phyloP scores from a whole-genome alignment of 768 basidiomycete genomes.

The Mycena haematopus region DNA sequence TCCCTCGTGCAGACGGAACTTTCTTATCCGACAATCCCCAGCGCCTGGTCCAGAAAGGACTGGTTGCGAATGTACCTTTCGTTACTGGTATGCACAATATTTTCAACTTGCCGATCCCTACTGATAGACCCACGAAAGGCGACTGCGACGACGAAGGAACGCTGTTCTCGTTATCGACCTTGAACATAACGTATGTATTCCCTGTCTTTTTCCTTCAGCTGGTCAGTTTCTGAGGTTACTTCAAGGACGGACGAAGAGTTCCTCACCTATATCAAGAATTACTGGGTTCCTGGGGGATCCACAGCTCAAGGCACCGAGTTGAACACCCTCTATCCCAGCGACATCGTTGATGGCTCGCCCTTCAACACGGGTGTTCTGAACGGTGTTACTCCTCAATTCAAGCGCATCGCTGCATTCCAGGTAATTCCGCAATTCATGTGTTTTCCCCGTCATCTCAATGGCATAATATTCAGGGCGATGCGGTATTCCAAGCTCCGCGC shows the following conservation, averaged over 20 bases:
- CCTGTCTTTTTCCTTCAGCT: neutral
- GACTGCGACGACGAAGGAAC: constrained; percentile 48
- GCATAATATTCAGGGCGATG: constrained; percentile 44
- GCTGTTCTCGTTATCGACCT: constrained; percentile 36
- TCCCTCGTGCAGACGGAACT: constrained; percentile 25
- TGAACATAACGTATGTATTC: constrained; percentile 37
- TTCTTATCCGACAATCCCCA: constrained; percentile 47
- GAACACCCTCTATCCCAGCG: constrained; percentile 21
- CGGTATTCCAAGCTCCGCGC: constrained; percentile 56
- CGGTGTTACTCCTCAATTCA: constrained; percentile 29
- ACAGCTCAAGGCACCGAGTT: constrained; percentile 2
- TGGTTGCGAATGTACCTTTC: constrained; percentile 31
- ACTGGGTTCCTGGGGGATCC: constrained; percentile 17
- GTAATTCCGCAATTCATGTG: neutral
- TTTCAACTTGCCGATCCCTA: neutral
- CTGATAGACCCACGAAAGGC: neutral
- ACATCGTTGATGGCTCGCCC: constrained; percentile 26
- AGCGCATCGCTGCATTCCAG: constrained; percentile 32
- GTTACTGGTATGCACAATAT: constrained; percentile 13
- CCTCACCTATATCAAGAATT: constrained; percentile 11
- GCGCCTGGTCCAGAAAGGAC: constrained; percentile 51
- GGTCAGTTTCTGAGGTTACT: neutral
- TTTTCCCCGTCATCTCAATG: neutral
- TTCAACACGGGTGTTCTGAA: constrained; percentile 27
- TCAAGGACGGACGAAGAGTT: constrained; percentile 26